A percentile compares a stretch with the other conserved stretches of the same genome.
phyloP scores from a whole-genome alignment of 495 filamentous ascomycete species.

The Halenospora varia region DNA sequence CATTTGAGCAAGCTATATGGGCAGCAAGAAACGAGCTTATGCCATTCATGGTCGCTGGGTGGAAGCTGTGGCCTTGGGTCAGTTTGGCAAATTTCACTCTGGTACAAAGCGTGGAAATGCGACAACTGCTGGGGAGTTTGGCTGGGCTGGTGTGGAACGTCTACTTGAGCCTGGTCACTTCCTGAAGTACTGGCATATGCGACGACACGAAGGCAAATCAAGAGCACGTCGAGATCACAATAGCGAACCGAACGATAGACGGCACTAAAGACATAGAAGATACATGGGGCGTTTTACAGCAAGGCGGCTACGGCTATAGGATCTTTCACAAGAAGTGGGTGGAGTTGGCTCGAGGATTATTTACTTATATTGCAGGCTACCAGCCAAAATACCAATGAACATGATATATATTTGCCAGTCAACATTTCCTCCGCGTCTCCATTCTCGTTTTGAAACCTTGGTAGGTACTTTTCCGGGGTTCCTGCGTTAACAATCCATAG shows the following conservation, averaged over 20 bases:
- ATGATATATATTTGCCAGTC: too few species aligned
- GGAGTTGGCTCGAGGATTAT: too few species aligned
- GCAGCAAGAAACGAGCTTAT: slow-evolving; percentile 54
- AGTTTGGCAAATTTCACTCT: slow-evolving; percentile 74
- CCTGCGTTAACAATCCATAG: too few species aligned
- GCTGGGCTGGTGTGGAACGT: slow-evolving; percentile 85
- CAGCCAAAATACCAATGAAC: too few species aligned
- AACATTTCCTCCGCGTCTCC: too few species aligned
- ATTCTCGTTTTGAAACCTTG: too few species aligned
- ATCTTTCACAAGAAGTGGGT: background rate
- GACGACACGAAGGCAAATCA: too few species aligned
- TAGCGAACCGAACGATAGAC: background rate
- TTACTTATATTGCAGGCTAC: too few species aligned
- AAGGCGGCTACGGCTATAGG: background rate
- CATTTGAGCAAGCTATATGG: slow-evolving; percentile 17
- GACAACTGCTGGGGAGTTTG: slow-evolving; percentile 72
- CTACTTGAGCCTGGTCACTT: slow-evolving; percentile 64
- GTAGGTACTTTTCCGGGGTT: too few species aligned
- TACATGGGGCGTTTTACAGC: background rate
- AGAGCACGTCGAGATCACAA: too few species aligned
- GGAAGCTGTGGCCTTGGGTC: slow-evolving; percentile 83
- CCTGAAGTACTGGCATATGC: too few species aligned
- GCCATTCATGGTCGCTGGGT: slow-evolving; percentile 66
- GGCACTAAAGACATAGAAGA: background rate
- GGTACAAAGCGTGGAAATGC: slow-evolving; percentile 64